Evolutionary conservation across 2,329 filamentous ascomycete genomes (phyloP).

Genomic region (Colletotrichum sidae): DNA sequence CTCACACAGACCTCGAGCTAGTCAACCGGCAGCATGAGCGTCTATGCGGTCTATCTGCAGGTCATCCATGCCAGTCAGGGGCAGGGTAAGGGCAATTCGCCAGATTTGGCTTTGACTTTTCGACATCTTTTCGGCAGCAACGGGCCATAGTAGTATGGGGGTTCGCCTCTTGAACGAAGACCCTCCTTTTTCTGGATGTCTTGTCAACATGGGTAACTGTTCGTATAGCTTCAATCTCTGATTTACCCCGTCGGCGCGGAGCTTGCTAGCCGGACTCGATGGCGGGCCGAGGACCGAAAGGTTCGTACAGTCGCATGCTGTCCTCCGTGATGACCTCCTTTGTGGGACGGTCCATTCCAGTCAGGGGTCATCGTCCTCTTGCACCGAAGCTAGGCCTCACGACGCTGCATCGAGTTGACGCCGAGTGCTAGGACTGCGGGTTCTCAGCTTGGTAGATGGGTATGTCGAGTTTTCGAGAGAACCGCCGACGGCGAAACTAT

Average conservation of each 20-base stretch:
- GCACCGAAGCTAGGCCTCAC: constrained; percentile 6
- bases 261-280: neutral
- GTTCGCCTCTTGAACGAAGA: constrained; percentile 1
- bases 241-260: constrained; percentile 1
- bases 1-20: constrained; percentile 8
- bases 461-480: neutral
- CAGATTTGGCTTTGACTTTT: neutral
- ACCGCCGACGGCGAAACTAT: constrained; percentile 4
- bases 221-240: constrained; percentile 23
- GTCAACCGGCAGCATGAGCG: neutral
- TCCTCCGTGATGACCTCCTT: constrained; percentile 15
- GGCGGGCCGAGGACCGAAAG: constrained; percentile 10
- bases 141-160: constrained; percentile 2
- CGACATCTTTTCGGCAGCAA: constrained; percentile 4
- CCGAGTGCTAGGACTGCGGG: constrained; percentile 13
- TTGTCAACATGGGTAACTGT: constrained; percentile 1
- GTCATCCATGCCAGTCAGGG: constrained; percentile 13
- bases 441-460: neutral
- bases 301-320: neutral
- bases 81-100: neutral
- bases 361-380: constrained; percentile 23
- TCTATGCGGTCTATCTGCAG: constrained; percentile 16
- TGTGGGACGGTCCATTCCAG: constrained; percentile 18
- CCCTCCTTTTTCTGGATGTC: neutral
- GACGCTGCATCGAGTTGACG: constrained; percentile 21